phyloP scores from a whole-genome alignment of 2,329 filamentous ascomycete species.

The Podosphaera xanthii region DNA sequence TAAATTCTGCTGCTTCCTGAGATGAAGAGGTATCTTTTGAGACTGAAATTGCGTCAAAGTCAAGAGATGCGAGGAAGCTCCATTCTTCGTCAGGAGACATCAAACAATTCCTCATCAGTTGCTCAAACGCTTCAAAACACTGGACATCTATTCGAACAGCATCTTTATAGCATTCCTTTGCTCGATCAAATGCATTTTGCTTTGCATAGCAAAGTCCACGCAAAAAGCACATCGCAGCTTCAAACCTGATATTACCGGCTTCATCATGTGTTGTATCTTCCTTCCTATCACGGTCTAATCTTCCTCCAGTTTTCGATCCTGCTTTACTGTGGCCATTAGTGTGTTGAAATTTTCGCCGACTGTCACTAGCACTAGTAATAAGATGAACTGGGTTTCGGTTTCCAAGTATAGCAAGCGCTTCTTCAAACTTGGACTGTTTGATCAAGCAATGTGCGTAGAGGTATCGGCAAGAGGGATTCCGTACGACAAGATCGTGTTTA shows the following conservation, averaged over 20 bases:
- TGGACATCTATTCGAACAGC: constrained; percentile 92
- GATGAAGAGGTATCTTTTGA: constrained; percentile 40
- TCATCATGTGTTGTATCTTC: constrained; percentile 31
- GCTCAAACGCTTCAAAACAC: constrained; percentile 94
- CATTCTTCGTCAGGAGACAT: constrained; percentile 57
- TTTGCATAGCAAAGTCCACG: constrained; percentile 87
- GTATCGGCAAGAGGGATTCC: constrained; percentile 75
- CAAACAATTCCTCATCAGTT: constrained; percentile 88
- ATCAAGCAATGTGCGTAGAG: constrained; percentile 85
- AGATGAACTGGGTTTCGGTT: constrained; percentile 88
- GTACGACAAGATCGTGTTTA: constrained; percentile 57
- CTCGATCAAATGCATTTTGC: constrained; percentile 88
- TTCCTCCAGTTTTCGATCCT: constrained; percentile 23
- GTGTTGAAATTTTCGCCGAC: constrained; percentile 47
- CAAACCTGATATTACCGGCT: constrained; percentile 55
- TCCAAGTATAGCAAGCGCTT: constrained; percentile 66
- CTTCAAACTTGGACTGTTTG: constrained; percentile 74
- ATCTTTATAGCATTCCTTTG: constrained; percentile 96
- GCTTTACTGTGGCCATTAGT: constrained; percentile 28
- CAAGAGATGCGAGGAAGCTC: constrained; percentile 46
- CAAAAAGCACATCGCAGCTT: constrained; percentile 93
- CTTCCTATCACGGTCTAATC: constrained; percentile 9
- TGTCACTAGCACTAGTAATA: constrained; percentile 41
- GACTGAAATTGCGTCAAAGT: constrained; percentile 65
- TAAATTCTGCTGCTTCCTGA: constrained; percentile 81